Base-by-base conservation (phyloP, 2,329 filamentous ascomycete species). In the Scolecobasidium constrictum region DNA sequence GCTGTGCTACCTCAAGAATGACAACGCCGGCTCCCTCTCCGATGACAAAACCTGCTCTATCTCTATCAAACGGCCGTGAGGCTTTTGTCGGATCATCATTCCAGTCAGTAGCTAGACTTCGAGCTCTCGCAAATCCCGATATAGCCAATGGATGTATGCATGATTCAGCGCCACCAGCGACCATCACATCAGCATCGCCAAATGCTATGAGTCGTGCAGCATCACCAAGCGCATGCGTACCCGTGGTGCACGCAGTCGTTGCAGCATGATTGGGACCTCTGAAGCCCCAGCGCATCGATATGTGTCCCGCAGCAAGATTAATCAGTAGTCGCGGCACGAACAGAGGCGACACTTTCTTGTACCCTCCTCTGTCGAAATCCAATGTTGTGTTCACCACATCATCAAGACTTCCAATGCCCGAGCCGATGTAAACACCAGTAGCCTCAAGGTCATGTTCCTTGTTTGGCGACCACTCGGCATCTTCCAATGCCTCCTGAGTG, bases 61-160 rank as follows among this genome's bases (percentile, higher is more conserved):
- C 72, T 35, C 68, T 69, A 62, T 98, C 92, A 54, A 98, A 98
- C 0, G 92, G 92, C 7, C 92, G 73, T 21, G 87, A 94, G 39
- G 87, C 78, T 37, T 74, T 67, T 2, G 66, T 51, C 0, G 90
- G 87, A 7, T 71, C 61, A 46, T 83, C 67, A 55, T 95, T 95
- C 65, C 78, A 93, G 3, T 71, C 73, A 0, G 86, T 94, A 5
- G 86, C 81, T 26, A 98, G 67, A 41, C 88, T 95, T 46, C 90
- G 77, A 1, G 88, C 86, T 48, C 87, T 75, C 18, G 86, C 83
- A 56, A 98, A 98, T 5, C 90, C 92, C 5, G 88, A 86, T 51
- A 96, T 83, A 2, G 90, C 85, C 35, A 98, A 71, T 7, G 92
- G 92, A 57, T 98, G 90, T 44, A 98, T 90, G 59, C 92, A 98